These are phyloP conservation scores for Zarea fungicola DNA, from an alignment of 2,329 filamentous ascomycete species.

Conservation along the genomic window DNA sequence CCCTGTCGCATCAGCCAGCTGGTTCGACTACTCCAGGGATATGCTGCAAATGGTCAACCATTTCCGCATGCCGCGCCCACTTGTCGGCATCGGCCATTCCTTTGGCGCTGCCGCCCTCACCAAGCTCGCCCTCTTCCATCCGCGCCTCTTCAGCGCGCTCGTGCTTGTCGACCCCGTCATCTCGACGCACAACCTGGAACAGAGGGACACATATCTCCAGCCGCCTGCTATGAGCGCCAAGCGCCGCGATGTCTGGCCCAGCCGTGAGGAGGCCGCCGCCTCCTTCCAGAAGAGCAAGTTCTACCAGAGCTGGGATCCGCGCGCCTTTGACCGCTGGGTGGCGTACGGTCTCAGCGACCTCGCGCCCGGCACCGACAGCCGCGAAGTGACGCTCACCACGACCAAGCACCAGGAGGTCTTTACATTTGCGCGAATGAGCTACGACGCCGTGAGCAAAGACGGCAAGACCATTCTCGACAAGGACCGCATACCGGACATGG, in stretches of 20 bases:
- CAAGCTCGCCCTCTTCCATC: conserved; percentile 70
- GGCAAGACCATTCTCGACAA: conserved; percentile 36
- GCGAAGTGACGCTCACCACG: conserved; percentile 67
- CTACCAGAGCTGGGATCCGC: conserved; percentile 75
- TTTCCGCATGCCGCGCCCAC: conserved; percentile 73
- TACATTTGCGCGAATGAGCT: conserved; percentile 64
- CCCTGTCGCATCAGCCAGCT: conserved; percentile 70
- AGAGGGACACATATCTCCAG: conserved; percentile 27
- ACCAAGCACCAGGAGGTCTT: conserved; percentile 75
- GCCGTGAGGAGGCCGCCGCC: conserved; percentile 60
- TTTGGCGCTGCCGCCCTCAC: conserved; percentile 74
- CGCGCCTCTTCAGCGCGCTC: conserved; percentile 69
- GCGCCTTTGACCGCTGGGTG: conserved; percentile 62
- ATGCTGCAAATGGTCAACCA: conserved; percentile 79
- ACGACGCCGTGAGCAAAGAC: conserved; percentile 34
- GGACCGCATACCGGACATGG: conserved; percentile 40
- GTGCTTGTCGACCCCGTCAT: conserved; percentile 85
- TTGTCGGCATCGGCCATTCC: conserved; percentile 83
- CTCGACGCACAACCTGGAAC: conserved; percentile 38
- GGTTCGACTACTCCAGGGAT: conserved; percentile 82
- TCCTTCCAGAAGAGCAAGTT: conserved; percentile 62
- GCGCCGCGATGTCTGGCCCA: conserved; percentile 79
- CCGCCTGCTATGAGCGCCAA: conserved; percentile 58
- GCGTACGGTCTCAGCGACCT: conserved; percentile 68
- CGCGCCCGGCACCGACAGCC: conserved; percentile 25